phyloP scores from a whole-genome alignment of 805 yeast genomes.

The Ascoidea rubescens region DNA sequence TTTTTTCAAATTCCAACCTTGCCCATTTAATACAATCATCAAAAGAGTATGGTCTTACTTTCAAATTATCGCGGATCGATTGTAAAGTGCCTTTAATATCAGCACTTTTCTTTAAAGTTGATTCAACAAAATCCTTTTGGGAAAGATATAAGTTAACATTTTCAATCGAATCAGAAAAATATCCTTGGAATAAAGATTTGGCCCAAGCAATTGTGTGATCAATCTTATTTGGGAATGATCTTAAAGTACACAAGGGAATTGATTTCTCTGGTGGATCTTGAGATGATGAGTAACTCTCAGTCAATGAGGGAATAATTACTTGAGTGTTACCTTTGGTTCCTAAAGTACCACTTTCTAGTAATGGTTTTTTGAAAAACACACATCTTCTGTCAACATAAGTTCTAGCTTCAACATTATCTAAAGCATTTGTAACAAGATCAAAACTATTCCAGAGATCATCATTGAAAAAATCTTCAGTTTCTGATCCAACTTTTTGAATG shows the following conservation, averaged over 20 bases:
- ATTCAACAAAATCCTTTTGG: conserved; percentile 88
- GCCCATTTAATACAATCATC: conserved; percentile 97
- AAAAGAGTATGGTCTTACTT: conserved; percentile 74
- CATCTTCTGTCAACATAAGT: conserved; percentile 96
- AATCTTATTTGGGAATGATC: conserved; percentile 95
- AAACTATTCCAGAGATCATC: conserved; percentile 74
- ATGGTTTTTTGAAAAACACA: conserved; percentile 79
- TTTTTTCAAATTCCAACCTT: conserved; percentile 72
- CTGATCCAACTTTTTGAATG: conserved; percentile 86
- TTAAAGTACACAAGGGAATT: conserved; percentile 90
- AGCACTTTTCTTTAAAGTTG: conserved; percentile 80
- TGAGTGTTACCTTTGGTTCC: conserved; percentile 99
- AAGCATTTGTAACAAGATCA: conserved; percentile 89
- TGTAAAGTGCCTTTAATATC: conserved; percentile 81
- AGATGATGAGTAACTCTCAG: conserved; percentile 92
- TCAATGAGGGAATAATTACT: conserved; percentile 83
- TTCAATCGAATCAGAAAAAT: conserved; percentile 81
- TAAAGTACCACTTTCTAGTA: conserved; percentile 91
- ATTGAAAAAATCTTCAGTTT: conserved; percentile 76
- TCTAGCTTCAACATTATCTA: conserved; percentile 96
- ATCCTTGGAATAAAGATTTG: conserved; percentile 84
- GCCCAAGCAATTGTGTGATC: conserved; percentile 99
- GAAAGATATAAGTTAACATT: conserved; percentile 82
- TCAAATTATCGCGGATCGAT: conserved; percentile 62
- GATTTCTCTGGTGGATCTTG: conserved; percentile 98